Base-by-base conservation (phyloP, 2,329 filamentous ascomycete genomes). In the Cadophora sp. region DNA sequence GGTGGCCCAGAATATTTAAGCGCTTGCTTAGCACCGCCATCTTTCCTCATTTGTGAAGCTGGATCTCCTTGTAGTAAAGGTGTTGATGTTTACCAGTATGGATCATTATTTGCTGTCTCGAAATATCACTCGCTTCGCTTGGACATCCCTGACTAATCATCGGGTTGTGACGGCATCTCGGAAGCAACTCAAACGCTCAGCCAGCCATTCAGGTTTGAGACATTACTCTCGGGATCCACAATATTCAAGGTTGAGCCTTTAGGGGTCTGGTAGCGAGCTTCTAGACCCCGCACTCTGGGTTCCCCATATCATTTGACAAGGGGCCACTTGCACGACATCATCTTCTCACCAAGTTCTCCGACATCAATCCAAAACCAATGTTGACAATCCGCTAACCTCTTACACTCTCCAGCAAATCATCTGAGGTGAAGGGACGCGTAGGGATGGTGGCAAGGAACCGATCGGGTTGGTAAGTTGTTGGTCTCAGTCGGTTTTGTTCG, bases 371-470 rank as follows among this genome's bases (percentile, higher is more conserved):
- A 19, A 55, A 31, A 14, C 27, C 26, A 53, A 31, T 55, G 27
- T 55, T 55, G 51, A n/a, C 12, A 55, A 8, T 8, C 16, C 27
- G 24, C n/a, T 16, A 31, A 3, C 27, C 27, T 19, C 51, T 31
- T 7, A 55, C 9, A 55, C 51, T 55, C 26, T 31, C 31, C 11
- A 31, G 1, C 7, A 31, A 6, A 55, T 31, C 51, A 6, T 4
- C 1, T 31, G n/a, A 31, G 27, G 7, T 16, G 16, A 29, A 3
- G 19, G 7, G 51, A 27, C 7, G 51, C 6, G 51, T 31, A 61
- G 59, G 26, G 40, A 61, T 61, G 34, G 59, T 61, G 11, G 59
- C 40, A 48, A 61, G 26, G 59, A 48, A 29, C 12, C 9, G 59
- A 27, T 61, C 59, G 8, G 59, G 59, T n/a, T 61, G 59, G 59